Evolutionary conservation across 495 filamentous ascomycete species (phyloP), one percentile per base, ranked within the genome.

Genomic region (Podospora pseudopauciseta): DNA sequence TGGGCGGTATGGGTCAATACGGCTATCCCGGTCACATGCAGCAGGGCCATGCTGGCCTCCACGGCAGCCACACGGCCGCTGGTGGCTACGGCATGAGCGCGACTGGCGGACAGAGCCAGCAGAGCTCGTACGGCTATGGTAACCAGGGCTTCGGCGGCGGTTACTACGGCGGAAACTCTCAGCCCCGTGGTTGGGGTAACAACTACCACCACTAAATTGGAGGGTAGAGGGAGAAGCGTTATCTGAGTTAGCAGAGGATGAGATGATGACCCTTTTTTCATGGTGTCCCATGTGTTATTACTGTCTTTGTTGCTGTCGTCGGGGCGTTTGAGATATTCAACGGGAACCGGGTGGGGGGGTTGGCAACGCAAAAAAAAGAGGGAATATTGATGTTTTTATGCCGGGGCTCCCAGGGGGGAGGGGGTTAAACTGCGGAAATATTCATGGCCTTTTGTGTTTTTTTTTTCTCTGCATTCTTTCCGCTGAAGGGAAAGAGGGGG

Each of bases 11-110:
- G 76, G 84, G 85, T 56, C 85, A 83, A 39, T 94, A 92, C 74
- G 87, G 87, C 44, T 95, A 96, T 74, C 90, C 90, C 18, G 81
- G 82, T 68, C 90, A 93, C 73, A 71, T 92, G 70, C 88, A 86
- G 77, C 66, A 68, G 39, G 64, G 64, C n/a, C 74, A 72, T 39
- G 79, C 75, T 63, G 87, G 89, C 72, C 79, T 89, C 20, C 87
- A 89, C 68, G 83, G 83, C 60, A 84, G 75, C 67, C 89, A 90
- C 73, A 81, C 82, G 20, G 86, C 86, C 66, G 92, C 92, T 71
- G 89, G 87, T 44, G 83, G 81, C 63, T 86, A 93, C 65, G 90
- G 90, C 49, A 88, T 89, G 61, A 85, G 92, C 57, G 86, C 88
- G 62, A 87, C 84, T 63, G 88, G 82, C 56, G 82, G 74, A 13